Evolutionary conservation across 1,284 basidiomycete species (phyloP), one percentile per base, ranked within the genome.

Genomic region (Mycena sp.): DNA sequence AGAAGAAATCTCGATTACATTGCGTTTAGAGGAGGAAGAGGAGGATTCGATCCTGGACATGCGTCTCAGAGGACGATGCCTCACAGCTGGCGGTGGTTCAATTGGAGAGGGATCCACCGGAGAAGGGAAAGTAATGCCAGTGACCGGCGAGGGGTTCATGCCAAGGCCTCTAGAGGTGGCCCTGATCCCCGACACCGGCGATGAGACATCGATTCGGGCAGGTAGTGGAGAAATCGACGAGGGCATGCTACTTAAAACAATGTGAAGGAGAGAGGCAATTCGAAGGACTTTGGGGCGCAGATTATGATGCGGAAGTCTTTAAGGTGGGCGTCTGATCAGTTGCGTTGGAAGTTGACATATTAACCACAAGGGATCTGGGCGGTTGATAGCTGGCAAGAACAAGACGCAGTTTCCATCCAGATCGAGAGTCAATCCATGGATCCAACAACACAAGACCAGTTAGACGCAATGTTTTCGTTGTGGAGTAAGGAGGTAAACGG

Each of bases 131-230:
- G 46, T 32, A 35, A 67, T 19, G 32, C 62, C 65, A 43, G 65
- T 67, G 16, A 67, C 64, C 44, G 65, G 65, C n/a, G 65, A 64
- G 19, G 61, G 58, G 4, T 58, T 58, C 1, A 61, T 59, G 32
- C 30, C 30, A 38, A 57, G 21, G 30, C 49, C 53, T 55, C 49
- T 52, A 37, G 57, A 49, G n/a, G 46, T 30, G 57, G 61, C 23
- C 30, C 43, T 57, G 29, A n/a, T 29, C 37, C 41, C 55, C 38
- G 59, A 50, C 43, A n/a, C 35, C 21, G 61, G 49, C 23, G 40
- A 55, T 44, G 40, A 37, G 32, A 58, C 28, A 44, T 59, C 51
- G 56, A 63, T 29, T 14, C 64, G 54, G 38, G 46, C 14, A 7
- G 41, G 25, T 35, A 53, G 55, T 25, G 32, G 63, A 29, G 59